Base-by-base conservation (phyloP, 176 grass and related monocot genomes). In the Paspalum notatum region DNA sequence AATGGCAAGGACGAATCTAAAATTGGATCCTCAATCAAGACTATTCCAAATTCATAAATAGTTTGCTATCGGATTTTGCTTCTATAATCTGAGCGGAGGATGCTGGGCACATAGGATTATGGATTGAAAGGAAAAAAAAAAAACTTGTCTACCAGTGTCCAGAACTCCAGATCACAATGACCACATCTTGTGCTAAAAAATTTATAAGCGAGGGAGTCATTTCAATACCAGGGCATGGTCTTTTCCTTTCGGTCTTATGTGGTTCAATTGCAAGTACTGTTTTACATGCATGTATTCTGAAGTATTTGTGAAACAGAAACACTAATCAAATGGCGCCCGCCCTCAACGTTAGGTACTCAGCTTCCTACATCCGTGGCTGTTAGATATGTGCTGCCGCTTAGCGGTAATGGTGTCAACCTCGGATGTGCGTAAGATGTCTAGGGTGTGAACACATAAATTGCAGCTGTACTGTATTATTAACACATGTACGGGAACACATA, bases 31-130 rank as follows among this genome's bases (percentile, higher is more conserved):
- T 59, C 17, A 12, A 24, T 77, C 78, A 48, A 76, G 78, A 60
- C 59, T 66, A n/a, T 82, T 89, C 72, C 58, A 21, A 73, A 58
- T 78, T 45, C 41, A 9, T 67, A 64, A 81, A 57, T 89, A 85
- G 65, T 70, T 72, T 69, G 37, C 27, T n/a, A 0, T 7, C 15
- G 41, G 46, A 80, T 56, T 51, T 32, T 85, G 5, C 8, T 71
- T 76, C 12, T 38, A 17, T 39, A 49, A 64, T 4, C 48, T 47
- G 62, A 72, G n/a, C 17, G 80, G 76, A 55, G 57, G 14, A 42
- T 57, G 32, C n/a, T 80, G 51, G 6, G 7, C 24, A 68, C 2
- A 12, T 78, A 52, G 16, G n/a, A 21, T 80, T 68, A 53, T 2
- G 32, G 42, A 2, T 20, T 78, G 32, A 60, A 52, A 52, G 17